Evolutionary conservation across 2,329 filamentous ascomycete genomes (phyloP).

Genomic region (Cercospora zeae-maydis): DNA sequence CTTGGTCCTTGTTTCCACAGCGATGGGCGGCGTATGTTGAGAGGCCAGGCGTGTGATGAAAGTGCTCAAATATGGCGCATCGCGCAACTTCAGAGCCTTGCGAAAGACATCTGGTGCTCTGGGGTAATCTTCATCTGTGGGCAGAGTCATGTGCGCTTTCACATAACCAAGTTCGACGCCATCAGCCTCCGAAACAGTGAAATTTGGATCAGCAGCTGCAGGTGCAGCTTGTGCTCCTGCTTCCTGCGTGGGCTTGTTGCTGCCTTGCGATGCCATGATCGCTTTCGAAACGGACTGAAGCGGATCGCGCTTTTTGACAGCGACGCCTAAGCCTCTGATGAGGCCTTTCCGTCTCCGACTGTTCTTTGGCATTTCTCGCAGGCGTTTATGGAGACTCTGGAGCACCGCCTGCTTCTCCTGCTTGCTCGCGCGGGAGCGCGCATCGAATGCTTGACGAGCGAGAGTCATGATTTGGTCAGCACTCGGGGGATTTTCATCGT

Average conservation of each 20-base stretch:
- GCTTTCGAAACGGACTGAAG: background rate
- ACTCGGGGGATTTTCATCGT: background rate
- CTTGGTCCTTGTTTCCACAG: background rate
- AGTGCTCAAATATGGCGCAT: background rate
- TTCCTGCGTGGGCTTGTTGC: background rate
- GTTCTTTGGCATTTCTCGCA: background rate
- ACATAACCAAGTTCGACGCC: background rate
- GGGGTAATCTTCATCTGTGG: background rate
- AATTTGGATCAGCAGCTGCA: background rate
- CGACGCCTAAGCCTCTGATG: background rate
- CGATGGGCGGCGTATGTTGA: background rate
- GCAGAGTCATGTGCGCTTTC: background rate
- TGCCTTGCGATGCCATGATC: background rate
- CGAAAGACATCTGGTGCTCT: background rate
- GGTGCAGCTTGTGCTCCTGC: background rate
- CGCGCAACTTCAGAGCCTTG: background rate
- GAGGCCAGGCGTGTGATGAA: background rate
- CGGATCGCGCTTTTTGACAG: background rate
- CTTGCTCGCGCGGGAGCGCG: background rate
- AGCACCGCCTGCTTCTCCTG: conserved; percentile 11
- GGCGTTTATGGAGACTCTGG: background rate
- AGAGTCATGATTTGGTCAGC: conserved; percentile 3
- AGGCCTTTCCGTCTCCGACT: background rate
- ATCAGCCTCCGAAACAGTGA: background rate
- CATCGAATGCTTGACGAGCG: conserved; percentile 6